A percentile compares a stretch with the other conserved stretches of the same genome.
These are phyloP conservation scores for Typha latifolia DNA, from an alignment of 176 grass and related monocot genomes.

Conservation along the genomic window DNA sequence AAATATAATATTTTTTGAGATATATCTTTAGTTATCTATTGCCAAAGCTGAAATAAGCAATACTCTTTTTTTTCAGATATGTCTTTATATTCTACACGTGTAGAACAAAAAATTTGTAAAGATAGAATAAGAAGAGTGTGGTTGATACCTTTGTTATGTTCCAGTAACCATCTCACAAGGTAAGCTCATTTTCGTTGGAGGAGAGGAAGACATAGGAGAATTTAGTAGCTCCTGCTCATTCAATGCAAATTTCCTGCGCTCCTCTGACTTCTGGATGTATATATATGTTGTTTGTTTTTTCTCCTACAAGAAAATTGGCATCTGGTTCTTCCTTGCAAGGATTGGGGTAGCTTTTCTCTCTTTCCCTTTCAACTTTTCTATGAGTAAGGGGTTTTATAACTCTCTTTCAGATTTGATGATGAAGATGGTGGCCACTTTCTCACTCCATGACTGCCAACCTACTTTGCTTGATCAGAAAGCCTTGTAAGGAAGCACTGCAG, in stretches of 20 bases:
- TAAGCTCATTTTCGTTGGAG: background rate
- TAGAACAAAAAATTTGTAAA: too few relatives aligned
- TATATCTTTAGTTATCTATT: too few relatives aligned
- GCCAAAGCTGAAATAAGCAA: too few relatives aligned
- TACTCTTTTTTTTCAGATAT: too few relatives aligned
- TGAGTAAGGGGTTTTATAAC: constrained; percentile 31
- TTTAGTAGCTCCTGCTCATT: background rate
- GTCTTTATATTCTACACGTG: too few relatives aligned
- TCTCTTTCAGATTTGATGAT: constrained; percentile 31
- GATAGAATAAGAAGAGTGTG: too few relatives aligned
- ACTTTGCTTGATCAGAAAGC: constrained; percentile 74
- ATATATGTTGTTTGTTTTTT: constrained; percentile 3
- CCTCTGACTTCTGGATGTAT: background rate
- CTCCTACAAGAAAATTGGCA: constrained; percentile 1
- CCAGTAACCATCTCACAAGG: background rate
- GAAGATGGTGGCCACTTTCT: constrained; percentile 34
- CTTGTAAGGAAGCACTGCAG: constrained; percentile 28
- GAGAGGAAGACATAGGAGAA: background rate
- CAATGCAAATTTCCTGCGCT: background rate
- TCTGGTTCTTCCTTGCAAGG: constrained; percentile 20
- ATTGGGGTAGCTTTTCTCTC: constrained; percentile 12
- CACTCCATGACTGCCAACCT: constrained; percentile 52
- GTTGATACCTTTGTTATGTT: background rate
- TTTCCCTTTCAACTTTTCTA: constrained; percentile 25
- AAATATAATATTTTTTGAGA: too few relatives aligned